Base-by-base conservation (phyloP, 2,329 filamentous ascomycete species). In the Sclerotinia glacialis region DNA sequence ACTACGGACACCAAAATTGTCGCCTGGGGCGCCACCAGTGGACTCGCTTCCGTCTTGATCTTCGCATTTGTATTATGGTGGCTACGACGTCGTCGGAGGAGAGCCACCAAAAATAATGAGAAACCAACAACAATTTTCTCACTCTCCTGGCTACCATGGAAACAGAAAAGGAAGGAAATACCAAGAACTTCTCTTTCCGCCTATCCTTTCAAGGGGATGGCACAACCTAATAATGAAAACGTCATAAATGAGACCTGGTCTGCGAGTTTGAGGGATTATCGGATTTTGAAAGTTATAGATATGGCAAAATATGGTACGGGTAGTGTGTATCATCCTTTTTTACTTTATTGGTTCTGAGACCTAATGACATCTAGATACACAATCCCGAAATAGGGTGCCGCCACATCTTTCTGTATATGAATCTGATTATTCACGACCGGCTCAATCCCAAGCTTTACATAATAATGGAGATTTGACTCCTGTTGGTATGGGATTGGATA, bases 141-240 rank as follows among this genome's bases (percentile, higher is more conserved):
- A 34, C 11, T 16, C 5, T 23, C 44, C 9, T 47, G 44, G 28
- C 14, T 60, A 37, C 31, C 58, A 26, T 60, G 58, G 58, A 60
- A 31, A 60, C 47, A 49, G 28, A 49, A 7, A 49, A 23, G 21
- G 12, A 49, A 26, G 31, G 44, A 49, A 4, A n/a, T 60, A 2
- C 58, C 44, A 2, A 34, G 44, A n/a, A 49, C 31, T 26, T 60
- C 58, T 26, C 31, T 49, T 9, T 37, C 58, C 1, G 12, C 21
- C 4, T 60, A 60, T 34, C 58, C 58, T 21, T 60, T 60, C 14
- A 60, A 21, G 18, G 44, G 44, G 7, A 60, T 60, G 44, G 28
- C 58, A 18, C 28, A 21, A 12, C 34, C 44, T 37, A 7, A 9
- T 0, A 26, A n/a, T 7, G 58, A 12, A 49, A 31, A 60, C 23